Evolutionary conservation across 768 basidiomycete genomes (phyloP), one percentile per base, ranked within the genome.

Genomic region (Calocybe gangraenosa): DNA sequence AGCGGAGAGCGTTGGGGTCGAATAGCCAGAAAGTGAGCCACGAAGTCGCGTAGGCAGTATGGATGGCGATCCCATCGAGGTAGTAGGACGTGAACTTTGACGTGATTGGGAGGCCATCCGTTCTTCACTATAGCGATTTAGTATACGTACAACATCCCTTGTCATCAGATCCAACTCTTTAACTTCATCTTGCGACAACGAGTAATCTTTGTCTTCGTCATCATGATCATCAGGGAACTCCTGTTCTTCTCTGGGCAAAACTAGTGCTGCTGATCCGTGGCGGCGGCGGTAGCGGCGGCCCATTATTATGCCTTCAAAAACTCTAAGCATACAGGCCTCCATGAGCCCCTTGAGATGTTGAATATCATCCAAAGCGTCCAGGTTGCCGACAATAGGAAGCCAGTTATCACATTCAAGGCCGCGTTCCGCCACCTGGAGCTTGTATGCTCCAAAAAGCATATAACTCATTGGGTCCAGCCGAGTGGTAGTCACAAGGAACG

Each of bases 321-420:
- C 89, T 33, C 94, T 81, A 38, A 92, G 68, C 81, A 96, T 83
- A 56, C 86, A 91, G 2, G 70, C 70, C 54, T 95, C 91, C 73
- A 94, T 79, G 54, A 85, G 67, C 15, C 66, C 71, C 65, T 92
- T 93, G 57, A 97, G 67, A 10, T 79, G 75, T 60, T 86, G 84
- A n/a, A 95, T 68, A 51, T 92, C 83, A 58, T 94, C 90, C 55
- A 96, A 65, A 1, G 80, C 78, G 55, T 84, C 74, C 40, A 84
- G 54, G 50, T 84, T 78, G 32, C 88, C 88, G 30, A 84, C 73
- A 37, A 94, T 75, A 17, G 92, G 90, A 9, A 97, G 67, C 93
- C 94, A 97, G 35, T 79, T 81, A 57, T 97, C 94, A 57, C 91
- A 93, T 57, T 86, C 83, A 40, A 97, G 62, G 5, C 92, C 90